Conservation (phyloP, 1,284 basidiomycete genomes). For the Lignosus rhinocerotis region DNA sequence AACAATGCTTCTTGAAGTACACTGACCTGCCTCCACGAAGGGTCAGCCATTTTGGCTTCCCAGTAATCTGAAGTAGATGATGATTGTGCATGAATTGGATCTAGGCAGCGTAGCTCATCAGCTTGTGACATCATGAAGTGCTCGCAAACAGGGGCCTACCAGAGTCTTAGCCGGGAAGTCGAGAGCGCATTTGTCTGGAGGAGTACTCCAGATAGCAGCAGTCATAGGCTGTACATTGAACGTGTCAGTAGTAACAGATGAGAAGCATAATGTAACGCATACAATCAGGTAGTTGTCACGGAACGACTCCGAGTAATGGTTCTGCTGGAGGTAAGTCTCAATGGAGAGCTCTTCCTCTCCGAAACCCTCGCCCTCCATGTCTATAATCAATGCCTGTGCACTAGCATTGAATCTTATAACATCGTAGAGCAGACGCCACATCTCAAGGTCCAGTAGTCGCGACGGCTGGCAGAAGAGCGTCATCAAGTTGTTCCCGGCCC, state of each 20-base stretch:
- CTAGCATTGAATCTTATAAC: constrained; percentile 78
- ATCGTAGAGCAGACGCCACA: constrained; percentile 82
- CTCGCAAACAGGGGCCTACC: constrained; percentile 35
- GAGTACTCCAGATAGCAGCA: constrained; percentile 81
- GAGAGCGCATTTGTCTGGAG: constrained; percentile 68
- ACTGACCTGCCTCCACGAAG: constrained; percentile 70
- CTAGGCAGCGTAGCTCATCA: constrained; percentile 20
- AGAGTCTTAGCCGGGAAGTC: constrained; percentile 77
- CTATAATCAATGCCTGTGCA: constrained; percentile 45
- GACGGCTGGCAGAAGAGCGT: constrained; percentile 68
- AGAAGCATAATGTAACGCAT: constrained; percentile 29
- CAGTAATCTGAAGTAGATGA: constrained; percentile 73
- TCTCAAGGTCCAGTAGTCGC: constrained; percentile 61
- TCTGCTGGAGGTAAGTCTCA: constrained; percentile 65
- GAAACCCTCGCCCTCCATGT: constrained; percentile 19
- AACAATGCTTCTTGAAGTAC: background rate
- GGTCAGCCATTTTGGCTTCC: constrained; percentile 79
- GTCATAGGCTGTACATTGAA: constrained; percentile 65
- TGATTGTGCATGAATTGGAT: constrained; percentile 82
- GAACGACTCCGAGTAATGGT: constrained; percentile 72
- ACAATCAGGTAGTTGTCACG: constrained; percentile 81
- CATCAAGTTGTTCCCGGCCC: constrained; percentile 66
- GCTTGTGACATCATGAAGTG: background rate
- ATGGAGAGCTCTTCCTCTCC: constrained; percentile 53
- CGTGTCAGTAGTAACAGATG: constrained; percentile 1